Conservation (phyloP, 2,329 filamentous ascomycete genomes). For the Xylariomycetidae sp. region DNA sequence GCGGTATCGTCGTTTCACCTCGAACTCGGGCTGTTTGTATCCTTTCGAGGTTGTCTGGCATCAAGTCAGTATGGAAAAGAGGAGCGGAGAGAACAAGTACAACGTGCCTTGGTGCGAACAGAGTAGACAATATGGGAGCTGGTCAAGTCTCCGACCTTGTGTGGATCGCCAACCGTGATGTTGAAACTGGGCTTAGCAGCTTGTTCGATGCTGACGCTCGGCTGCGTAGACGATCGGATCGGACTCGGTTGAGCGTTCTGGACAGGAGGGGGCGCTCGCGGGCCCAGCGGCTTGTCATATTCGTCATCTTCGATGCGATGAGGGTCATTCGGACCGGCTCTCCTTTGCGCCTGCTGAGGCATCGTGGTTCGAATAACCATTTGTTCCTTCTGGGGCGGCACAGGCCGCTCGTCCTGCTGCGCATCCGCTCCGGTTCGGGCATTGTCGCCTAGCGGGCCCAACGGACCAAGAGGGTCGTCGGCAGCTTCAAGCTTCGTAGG, state of each 20-base stretch:
- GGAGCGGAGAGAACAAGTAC: too few relatives aligned
- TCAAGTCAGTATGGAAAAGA: constrained; percentile 9
- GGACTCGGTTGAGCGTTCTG: constrained; percentile 51
- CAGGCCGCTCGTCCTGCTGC: constrained; percentile 54
- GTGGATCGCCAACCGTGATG: constrained; percentile 90
- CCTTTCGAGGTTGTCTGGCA: constrained; percentile 89
- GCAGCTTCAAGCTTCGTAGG: constrained; percentile 75
- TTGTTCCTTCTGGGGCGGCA: constrained; percentile 64
- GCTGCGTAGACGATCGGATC: constrained; percentile 51
- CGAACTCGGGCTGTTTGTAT: constrained; percentile 87
- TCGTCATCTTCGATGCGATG: constrained; percentile 71
- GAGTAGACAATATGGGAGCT: constrained; percentile 98
- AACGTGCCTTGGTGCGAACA: constrained; percentile 78
- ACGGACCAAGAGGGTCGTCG: constrained; percentile 70
- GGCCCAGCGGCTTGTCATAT: constrained; percentile 41
- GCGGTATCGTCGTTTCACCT: constrained; percentile 87
- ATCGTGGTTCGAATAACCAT: constrained; percentile 57
- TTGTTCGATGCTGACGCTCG: constrained; percentile 87
- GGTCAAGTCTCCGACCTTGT: constrained; percentile 95
- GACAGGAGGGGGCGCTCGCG: constrained; percentile 63
- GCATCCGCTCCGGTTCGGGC: constrained; percentile 27
- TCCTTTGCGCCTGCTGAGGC: constrained; percentile 38
- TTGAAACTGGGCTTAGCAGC: constrained; percentile 88
- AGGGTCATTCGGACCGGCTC: constrained; percentile 46
- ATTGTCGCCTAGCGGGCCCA: constrained; percentile 61